These are phyloP conservation scores for Fusarium metavorans DNA, from an alignment of 2,329 filamentous ascomycete genomes.

Conservation along the genomic window DNA sequence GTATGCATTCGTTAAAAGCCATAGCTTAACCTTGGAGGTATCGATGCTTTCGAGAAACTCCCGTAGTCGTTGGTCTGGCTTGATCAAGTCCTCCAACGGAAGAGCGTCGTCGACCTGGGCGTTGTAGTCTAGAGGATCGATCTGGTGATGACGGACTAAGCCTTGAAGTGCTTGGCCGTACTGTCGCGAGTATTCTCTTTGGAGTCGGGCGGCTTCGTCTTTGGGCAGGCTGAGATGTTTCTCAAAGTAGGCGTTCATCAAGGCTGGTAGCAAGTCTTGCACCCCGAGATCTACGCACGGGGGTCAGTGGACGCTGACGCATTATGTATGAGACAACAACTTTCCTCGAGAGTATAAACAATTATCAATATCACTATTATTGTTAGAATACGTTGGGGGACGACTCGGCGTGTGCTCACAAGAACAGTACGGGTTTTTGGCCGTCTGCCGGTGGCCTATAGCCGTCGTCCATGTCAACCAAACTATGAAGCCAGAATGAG, in stretches of 20 bases:
- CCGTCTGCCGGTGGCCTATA: not conserved
- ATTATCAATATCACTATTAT: slow-evolving; percentile 93
- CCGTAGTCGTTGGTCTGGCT: slow-evolving; percentile 79
- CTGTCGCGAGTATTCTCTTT: slow-evolving; percentile 91
- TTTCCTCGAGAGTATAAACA: slow-evolving; percentile 91
- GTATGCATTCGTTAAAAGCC: slow-evolving; percentile 98
- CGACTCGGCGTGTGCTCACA: slow-evolving; percentile 42
- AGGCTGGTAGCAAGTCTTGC: slow-evolving; percentile 84
- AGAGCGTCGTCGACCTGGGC: slow-evolving; percentile 93
- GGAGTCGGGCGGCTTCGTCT: slow-evolving; percentile 85
- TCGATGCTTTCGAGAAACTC: slow-evolving; percentile 85
- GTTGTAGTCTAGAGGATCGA: slow-evolving; percentile 96
- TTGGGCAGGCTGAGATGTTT: slow-evolving; percentile 78
- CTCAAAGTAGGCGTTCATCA: slow-evolving; percentile 76
- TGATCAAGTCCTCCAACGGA: slow-evolving; percentile 87
- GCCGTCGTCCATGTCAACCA: not conserved
- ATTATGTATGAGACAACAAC: slow-evolving; percentile 31
- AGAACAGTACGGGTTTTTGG: slow-evolving; percentile 56
- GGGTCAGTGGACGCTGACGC: not conserved
- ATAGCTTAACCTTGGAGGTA: slow-evolving; percentile 82
- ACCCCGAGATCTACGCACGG: slow-evolving; percentile 57
- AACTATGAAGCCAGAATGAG: not conserved
- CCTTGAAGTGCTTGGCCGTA: slow-evolving; percentile 98
- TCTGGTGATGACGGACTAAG: slow-evolving; percentile 91
- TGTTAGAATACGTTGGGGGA: not conserved